A percentile compares a stretch with the other conserved stretches of the same genome.
Evolutionary conservation across 257 asterid species (phyloP).

Genomic region (Mitragyna speciosa): DNA sequence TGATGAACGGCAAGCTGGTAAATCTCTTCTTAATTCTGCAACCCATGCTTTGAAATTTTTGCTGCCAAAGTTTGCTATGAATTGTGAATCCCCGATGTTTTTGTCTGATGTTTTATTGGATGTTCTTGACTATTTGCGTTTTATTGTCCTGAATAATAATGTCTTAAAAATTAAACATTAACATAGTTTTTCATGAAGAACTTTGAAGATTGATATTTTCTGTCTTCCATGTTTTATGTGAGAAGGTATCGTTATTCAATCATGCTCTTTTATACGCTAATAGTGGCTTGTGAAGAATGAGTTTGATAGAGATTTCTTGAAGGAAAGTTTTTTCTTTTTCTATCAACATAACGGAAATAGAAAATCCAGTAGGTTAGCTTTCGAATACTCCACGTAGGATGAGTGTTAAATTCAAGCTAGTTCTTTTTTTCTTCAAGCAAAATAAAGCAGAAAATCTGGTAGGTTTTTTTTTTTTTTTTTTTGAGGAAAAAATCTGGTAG

Average conservation of each 20-base stretch:
- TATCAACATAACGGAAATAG: too few relatives aligned
- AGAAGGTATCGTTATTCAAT: not conserved
- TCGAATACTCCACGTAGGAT: not conserved
- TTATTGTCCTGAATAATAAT: too few relatives aligned
- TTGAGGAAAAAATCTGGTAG: conserved; percentile 1
- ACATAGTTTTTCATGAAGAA: not conserved
- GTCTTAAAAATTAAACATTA: too few relatives aligned
- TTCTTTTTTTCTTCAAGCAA: conserved; percentile 1
- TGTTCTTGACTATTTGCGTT: not conserved
- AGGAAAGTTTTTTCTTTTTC: not conserved
- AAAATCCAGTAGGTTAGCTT: not conserved
- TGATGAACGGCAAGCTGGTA: conserved; percentile 24
- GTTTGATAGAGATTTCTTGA: not conserved
- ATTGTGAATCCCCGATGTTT: not conserved
- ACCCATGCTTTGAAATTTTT: not conserved
- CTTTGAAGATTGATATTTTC: not conserved
- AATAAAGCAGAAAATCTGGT: not conserved
- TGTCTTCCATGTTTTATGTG: not conserved
- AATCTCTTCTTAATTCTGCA: conserved; percentile 5
- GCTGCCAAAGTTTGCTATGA: not conserved
- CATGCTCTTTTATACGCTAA: not conserved
- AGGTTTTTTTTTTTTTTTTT: too few relatives aligned
- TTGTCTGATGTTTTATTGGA: not conserved
- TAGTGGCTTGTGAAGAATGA: not conserved
- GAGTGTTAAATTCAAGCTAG: not conserved